Evolutionary conservation across 805 yeast genomes (phyloP), one percentile per base, ranked within the genome.

Genomic region (Starmerella cellae): DNA sequence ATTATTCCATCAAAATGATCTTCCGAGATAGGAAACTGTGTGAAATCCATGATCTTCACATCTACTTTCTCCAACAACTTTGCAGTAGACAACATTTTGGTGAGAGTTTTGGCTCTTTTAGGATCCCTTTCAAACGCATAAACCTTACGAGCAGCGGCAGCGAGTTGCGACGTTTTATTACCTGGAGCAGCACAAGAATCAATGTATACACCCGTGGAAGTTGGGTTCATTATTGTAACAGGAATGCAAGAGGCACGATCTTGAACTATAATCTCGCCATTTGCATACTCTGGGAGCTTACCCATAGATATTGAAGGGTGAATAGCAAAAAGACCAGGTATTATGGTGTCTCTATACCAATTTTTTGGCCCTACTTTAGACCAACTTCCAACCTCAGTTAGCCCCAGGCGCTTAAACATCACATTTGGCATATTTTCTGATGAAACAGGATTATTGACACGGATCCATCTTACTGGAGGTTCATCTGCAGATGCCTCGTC

Each of bases 101-200:
- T 68, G 48, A 91, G 65, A 13, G 77, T 73, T 44, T 75, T 67
- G 1, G 82, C 80, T 48, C 99, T 69, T 35, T 71, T 71, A 2
- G 69, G 64, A 56, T 91, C 94, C 56, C 85, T 73, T 60, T 91
- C 99, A 61, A 85, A 91, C 0, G 98, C 98, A 52, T 56, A 53
- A 0, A 65, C 64, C 2, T 62, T 51, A 2, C 56, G 51, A 19
- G 83, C 60, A 39, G 73, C 65, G 0, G 91, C 74, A 0, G 95
- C 95, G 19, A 79, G 64, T 62, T 88, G 97, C 0, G 96, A 83
- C 0, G 99, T 91, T 59, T 91, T 93, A 61, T 91, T 91, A 4
- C 99, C 99, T 4, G 99, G 99, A 0, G 99, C 98, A 2, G 97
- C 87, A 63, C 96, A 87, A 1, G 95, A 80, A 62, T 91, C 99